These are phyloP conservation scores for Penicilliopsis zonata DNA, from an alignment of 495 filamentous ascomycete species.

Conservation along the genomic window DNA sequence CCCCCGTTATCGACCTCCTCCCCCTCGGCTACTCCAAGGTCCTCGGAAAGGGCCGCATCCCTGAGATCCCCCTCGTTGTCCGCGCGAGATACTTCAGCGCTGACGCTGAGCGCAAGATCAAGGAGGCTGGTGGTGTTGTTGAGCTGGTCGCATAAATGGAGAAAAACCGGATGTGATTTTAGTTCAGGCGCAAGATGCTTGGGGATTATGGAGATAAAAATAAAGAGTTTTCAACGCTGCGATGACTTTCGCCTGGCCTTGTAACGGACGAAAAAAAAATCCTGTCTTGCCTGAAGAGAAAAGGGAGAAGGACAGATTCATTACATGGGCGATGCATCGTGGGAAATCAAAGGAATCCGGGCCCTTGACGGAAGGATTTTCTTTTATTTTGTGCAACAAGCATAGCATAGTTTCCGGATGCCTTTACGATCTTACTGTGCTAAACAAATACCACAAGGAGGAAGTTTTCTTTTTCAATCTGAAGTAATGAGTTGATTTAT, in stretches of 20 bases:
- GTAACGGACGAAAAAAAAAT: constrained; percentile 16
- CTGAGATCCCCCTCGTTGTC: constrained; percentile 75
- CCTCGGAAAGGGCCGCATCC: constrained; percentile 84
- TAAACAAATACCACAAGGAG: constrained; percentile 32
- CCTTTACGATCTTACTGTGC: constrained; percentile 32
- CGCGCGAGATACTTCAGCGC: constrained; percentile 79
- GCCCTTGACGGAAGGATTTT: constrained; percentile 22
- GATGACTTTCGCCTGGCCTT: constrained; percentile 20
- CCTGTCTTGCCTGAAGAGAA: too few relatives aligned
- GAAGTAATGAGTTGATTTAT: too few relatives aligned
- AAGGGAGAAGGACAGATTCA: too few relatives aligned
- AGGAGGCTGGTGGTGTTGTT: constrained; percentile 80
- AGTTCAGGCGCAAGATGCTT: constrained; percentile 19
- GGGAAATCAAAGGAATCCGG: constrained; percentile 16
- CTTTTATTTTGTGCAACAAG: constrained; percentile 24
- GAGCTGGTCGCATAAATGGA: constrained; percentile 76
- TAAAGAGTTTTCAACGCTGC: constrained; percentile 23
- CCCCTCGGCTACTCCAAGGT: constrained; percentile 88
- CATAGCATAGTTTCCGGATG: constrained; percentile 31
- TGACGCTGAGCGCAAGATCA: constrained; percentile 90
- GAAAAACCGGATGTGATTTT: constrained; percentile 31
- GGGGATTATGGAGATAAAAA: too few relatives aligned
- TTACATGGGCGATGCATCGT: too few relatives aligned
- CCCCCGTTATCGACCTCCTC: constrained; percentile 85
- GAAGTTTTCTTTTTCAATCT: constrained; percentile 9